Evolutionary conservation across 331 rosid species (phyloP).

Genomic region (Pyracantha coccinea): DNA sequence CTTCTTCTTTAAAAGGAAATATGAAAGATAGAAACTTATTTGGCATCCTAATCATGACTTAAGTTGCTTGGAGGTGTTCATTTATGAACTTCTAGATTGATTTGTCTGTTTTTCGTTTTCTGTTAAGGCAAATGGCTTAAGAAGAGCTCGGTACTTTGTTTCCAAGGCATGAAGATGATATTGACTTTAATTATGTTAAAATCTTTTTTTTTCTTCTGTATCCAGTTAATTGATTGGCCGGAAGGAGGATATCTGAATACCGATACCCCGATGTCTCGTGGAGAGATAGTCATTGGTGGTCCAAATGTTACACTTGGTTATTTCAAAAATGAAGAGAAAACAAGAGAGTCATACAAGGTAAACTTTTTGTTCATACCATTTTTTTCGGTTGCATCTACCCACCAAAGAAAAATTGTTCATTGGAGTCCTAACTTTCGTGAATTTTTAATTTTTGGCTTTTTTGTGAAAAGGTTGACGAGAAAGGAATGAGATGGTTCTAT

Average conservation of each 20-base stretch:
- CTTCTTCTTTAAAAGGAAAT: background rate
- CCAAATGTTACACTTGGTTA: conserved; percentile 88
- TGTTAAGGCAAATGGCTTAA: background rate
- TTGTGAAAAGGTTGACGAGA: conserved; percentile 64
- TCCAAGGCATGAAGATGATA: background rate
- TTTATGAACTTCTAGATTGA: background rate
- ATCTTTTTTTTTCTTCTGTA: conserved; percentile 13
- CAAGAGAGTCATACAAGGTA: conserved; percentile 84
- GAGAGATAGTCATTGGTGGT: conserved; percentile 94
- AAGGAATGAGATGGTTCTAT: conserved; percentile 89
- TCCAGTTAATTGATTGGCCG: conserved; percentile 86
- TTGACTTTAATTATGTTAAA: conserved; percentile 1
- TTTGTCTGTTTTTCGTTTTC: background rate
- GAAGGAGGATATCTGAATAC: conserved; percentile 77
- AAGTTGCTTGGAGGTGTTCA: background rate
- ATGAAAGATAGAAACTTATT: background rate
- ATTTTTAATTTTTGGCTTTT: background rate
- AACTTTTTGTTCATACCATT: background rate
- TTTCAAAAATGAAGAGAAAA: conserved; percentile 88
- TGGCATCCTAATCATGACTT: background rate
- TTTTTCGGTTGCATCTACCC: background rate
- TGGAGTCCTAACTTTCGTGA: background rate
- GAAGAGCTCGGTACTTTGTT: background rate
- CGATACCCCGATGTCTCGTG: conserved; percentile 82
- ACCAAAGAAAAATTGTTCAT: background rate